Base-by-base conservation (phyloP, 495 filamentous ascomycete species). In the Aspergillus panamensis region DNA sequence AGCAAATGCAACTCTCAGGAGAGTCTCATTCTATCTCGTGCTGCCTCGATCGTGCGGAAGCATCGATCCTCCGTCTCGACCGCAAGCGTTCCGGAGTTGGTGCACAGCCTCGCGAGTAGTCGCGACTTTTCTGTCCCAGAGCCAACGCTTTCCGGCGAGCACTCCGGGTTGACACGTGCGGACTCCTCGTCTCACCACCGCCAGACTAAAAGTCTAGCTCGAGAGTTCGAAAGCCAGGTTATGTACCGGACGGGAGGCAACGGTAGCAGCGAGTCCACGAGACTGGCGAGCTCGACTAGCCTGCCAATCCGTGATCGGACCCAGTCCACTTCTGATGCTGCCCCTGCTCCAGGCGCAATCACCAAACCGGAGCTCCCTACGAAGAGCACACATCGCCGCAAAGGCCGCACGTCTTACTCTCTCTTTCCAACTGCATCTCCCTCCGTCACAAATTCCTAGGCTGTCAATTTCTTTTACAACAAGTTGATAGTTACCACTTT, bases 1-100 rank as follows among this genome's bases (percentile, higher is more conserved):
- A 84, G 81, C 74, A 84, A 82, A 52, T 80, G 76, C 59, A 81
- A 78, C 62, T 84, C 81, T 29, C 77, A 83, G 51, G 82, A 83
- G 59, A 84, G 80, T 63, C 69, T 83, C 35, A 76, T 81, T 44
- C 62, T 79, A 54, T 81, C 77, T 13, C 69, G 78, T 51, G 69
- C 72, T 10, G 69, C 76, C 29, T 79, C 79, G 8, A 74, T 80
- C 51, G 73, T 75, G 17, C 79, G 80, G 32, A 79, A 79, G 53
- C 78, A 77, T 60, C 81, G 80, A 58, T 84, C 81, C 9, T 77
- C 79, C 0, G 75, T 78, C 21, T 86, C 83, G 0, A 73, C 78
- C n/a, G 73, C 69, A 31, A 83, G 81, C 55, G 69, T 84, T 5
- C 82, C 83, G 0, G 83, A 86, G 37, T 70, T 85, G 17, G 68